Evolutionary conservation across 306 rosid species (phyloP), one percentile per base, ranked within the genome.

Genomic region (Dalbergia cultrata): DNA sequence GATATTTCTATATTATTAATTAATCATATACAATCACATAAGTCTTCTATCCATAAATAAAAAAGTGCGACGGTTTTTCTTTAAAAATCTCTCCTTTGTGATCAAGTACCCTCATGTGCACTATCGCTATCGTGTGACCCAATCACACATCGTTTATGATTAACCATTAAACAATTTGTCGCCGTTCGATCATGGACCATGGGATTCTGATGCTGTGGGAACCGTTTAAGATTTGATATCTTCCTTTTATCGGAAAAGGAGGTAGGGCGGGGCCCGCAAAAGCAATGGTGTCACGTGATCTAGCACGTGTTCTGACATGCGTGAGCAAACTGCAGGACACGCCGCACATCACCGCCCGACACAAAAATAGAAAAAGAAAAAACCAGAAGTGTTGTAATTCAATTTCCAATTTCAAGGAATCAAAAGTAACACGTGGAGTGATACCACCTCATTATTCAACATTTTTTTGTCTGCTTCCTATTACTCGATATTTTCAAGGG

Each of bases 131-230:
- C n/a, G 19, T 22, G 65, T 5, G 44, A 53, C 13, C 33, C 67
- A 39, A 66, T 41, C 67, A 10, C 8, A 2, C 1, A 12, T 53
- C 54, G 81, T 77, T 9, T 0, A 63, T 16, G 11, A 7, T 49
- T 34, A 53, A 65, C 26, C 43, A 22, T 68, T 13, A 78, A 26
- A 56, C 35, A 44, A 7, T 43, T 12, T 5, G 0, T 19, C 0
- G 2, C 67, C 82, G 67, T 67, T 0, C 0, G 50, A 43, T 78
- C 49, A 3, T 4, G 0, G 14, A 41, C 47, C 67, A 78, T 54
- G 14, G 82, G 82, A 78, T 78, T 57, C 82, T 26, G 37, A 67
- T 56, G 37, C 37, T 44, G 68, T 43, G 37, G 16, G 41, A 78
- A 68, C 68, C 58, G 82, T 67, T 78, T 65, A 5, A 22, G 68